Base-by-base conservation (phyloP, 768 basidiomycete species). In the Suillus paluster region DNA sequence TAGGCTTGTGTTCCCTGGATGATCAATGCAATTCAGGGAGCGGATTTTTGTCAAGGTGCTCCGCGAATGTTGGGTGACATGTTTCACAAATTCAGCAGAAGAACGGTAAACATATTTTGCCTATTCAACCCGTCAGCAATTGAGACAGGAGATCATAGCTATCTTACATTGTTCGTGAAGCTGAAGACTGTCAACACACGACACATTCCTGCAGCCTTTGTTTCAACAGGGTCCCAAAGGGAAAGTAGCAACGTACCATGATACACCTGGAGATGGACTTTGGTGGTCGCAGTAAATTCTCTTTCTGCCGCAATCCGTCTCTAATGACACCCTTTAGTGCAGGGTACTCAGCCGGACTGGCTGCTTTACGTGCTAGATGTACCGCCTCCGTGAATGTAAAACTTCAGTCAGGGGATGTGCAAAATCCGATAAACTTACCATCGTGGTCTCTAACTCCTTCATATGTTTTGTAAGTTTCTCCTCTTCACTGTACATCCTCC, bases 331-430 rank as follows among this genome's bases (percentile, higher is more conserved):
- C 85, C 15, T 81, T 72, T 27, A 88, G 79, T 1, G 85, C 75
- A 2, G 90, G 90, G 68, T 86, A 92, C 34, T 83, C 70, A 1
- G 81, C 77, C 1, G 92, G 93, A 68, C 88, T 77, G 1, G 93
- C 91, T 5, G 92, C 91, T 66, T 90, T 89, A 71, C 94, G 92
- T 0, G 92, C 91, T 63, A 88, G 66, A 68, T 89, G 91, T 8
- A 93, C 79, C 84, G n/a, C 89, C 86, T 70, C 88, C 88, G 66
- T 88, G 84, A 62, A 89, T 78, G 71, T 91, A 90, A 2, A 90
- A 76, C 87, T 86, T 73, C 5, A 30, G 34, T 57, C 23, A 36
- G 12, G 14, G 23, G 27, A 49, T 33, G 25, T 11, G 45, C 14
- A 55, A 42, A 25, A 15, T 57, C 7, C 15, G 9, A 41, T 41